Percentiles rank a stretch among this genome's conserved stretches.
Conservation (phyloP, 2,329 filamentous ascomycete genomes). For the Talaromyces sp. region DNA sequence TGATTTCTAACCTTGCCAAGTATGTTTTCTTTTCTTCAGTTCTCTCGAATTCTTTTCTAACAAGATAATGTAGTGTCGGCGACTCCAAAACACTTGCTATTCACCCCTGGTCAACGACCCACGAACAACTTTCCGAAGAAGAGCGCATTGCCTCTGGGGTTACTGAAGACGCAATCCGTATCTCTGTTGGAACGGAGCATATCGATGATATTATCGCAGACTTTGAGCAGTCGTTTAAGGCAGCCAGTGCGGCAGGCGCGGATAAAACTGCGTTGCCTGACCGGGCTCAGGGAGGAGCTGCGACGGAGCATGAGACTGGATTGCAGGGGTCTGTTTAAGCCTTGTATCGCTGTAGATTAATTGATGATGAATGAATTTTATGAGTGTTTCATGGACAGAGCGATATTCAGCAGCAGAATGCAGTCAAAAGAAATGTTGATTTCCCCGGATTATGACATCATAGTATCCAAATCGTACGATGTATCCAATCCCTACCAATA, state of each 20-base stretch:
- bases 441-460: not conserved
- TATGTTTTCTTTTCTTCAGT: constrained; percentile 26
- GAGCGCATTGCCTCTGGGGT: constrained; percentile 78
- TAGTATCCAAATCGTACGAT: not conserved
- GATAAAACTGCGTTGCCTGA: constrained; percentile 16
- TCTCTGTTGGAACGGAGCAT: constrained; percentile 92
- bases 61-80: constrained; percentile 56
- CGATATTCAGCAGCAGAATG: not conserved
- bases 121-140: constrained; percentile 80
- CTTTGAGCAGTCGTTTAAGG: constrained; percentile 83
- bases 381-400: not conserved
- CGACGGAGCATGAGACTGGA: constrained; percentile 3
- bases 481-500: no score
- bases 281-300: not conserved
- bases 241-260: constrained; percentile 29
- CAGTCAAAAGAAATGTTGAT: not conserved
- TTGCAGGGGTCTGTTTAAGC: constrained; percentile 10
- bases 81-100: constrained; percentile 94
- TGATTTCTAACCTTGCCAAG: constrained; percentile 94
- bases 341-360: not conserved
- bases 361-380: not conserved
- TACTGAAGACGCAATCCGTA: constrained; percentile 83
- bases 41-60: not conserved
- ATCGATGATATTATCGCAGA: constrained; percentile 96
- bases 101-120: constrained; percentile 91